A percentile compares a stretch with the other conserved stretches of the same genome.
These are phyloP conservation scores for Colletotrichum ledebouriae DNA, from an alignment of 2,329 filamentous ascomycete species.

Conservation along the genomic window DNA sequence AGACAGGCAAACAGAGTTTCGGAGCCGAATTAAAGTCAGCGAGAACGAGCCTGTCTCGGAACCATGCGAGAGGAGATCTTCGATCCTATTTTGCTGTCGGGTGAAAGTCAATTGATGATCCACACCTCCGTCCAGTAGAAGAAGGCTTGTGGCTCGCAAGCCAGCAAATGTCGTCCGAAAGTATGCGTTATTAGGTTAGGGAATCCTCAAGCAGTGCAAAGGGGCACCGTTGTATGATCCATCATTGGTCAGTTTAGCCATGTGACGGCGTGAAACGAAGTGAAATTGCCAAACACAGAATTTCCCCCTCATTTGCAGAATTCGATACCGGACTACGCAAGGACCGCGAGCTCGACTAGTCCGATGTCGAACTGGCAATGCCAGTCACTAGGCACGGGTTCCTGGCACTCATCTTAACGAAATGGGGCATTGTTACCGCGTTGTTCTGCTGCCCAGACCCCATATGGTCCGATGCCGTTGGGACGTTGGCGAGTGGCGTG, in stretches of 20 bases:
- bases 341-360: neutral
- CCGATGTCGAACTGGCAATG: neutral
- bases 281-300: neutral
- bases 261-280: constrained; percentile 6
- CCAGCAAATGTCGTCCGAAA: neutral
- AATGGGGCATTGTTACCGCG: neutral
- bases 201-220: neutral
- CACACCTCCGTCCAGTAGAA: too few relatives aligned
- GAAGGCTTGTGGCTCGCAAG: constrained; percentile 2
- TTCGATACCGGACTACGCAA: neutral
- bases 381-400: neutral
- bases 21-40: constrained; percentile 2
- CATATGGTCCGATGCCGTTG: constrained; percentile 12
- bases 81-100: neutral
- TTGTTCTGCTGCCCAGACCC: neutral
- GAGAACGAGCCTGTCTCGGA: constrained; percentile 11
- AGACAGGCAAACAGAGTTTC: constrained; percentile 5
- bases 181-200: constrained; percentile 25
- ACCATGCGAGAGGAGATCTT: neutral
- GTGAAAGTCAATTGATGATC: constrained; percentile 5
- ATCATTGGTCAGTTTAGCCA: constrained; percentile 10
- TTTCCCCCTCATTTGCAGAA: constrained; percentile 11
- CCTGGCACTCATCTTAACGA: neutral
- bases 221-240: neutral
- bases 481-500: constrained; percentile 5